Base-by-base conservation (phyloP, 2,329 filamentous ascomycete genomes). In the Phaeosphaeria sp. region DNA sequence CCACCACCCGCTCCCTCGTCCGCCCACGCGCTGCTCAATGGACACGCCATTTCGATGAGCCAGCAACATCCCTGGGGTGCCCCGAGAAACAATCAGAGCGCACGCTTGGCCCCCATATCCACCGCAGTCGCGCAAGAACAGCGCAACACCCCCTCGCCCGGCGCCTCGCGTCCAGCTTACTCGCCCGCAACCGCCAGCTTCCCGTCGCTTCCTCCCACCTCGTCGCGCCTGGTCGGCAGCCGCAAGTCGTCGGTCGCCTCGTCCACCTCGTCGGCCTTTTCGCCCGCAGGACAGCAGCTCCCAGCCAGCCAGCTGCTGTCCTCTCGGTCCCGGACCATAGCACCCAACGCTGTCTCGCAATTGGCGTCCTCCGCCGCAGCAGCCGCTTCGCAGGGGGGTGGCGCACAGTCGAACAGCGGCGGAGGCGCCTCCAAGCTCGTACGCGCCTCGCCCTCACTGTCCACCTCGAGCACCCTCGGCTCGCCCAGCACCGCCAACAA, bases 391-490 rank as follows among this genome's bases (percentile, higher is more conserved):
- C 78, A 81, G 74, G 77, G 78, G 74, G 81, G 78, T 77, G 83
- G 82, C 78, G 82, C 79, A 72, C 80, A 81, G 72, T 79, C 69
- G 57, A 74, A 79, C 74, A 82, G 82, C 78, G 83, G 82, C 77
- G 83, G 83, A 78, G 83, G 82, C 77, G 78, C 79, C 73, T 81
- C 83, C 57, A 83, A 86, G 78, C 80, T 85, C 69, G 81, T 82
- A 67, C 82, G 84, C 68, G 86, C 86, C 74, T 87, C 86, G 76
- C 86, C 86, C 65, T 83, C 86, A 54, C 79, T 85, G 53, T 84
- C 84, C 56, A 80, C 83, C 69, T 83, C 77, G 67, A 86, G 80
- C 76, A 85, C 80, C 69, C 79, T 81, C 68, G 72, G 76, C 77
- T 86, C 84, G 58, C 84, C 83, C 39, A 83, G 81, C 68, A 80